A percentile compares a stretch with the other conserved stretches of the same genome.
Conservation (phyloP, 176 grass and related monocot genomes). For the Eremochloa ophiuroides region DNA sequence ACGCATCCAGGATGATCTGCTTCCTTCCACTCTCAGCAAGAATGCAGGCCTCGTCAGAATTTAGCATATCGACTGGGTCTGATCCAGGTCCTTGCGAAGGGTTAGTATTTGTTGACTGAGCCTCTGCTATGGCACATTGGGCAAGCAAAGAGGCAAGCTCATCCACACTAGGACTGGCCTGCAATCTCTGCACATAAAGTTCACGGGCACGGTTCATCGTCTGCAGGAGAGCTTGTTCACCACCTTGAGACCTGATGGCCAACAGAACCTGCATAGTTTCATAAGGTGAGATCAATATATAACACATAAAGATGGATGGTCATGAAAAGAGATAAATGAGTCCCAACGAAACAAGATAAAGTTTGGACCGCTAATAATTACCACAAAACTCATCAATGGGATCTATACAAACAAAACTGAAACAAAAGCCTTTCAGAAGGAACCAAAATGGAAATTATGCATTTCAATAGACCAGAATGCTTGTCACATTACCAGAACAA, state of each 20-base stretch:
- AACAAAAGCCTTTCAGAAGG: not conserved
- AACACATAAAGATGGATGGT: not conserved
- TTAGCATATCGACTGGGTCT: constrained; percentile 45
- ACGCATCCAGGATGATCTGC: constrained; percentile 90
- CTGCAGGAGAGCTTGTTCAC: constrained; percentile 71
- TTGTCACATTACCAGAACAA: not conserved
- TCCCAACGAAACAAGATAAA: not conserved
- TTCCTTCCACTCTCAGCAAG: constrained; percentile 74
- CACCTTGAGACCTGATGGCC: constrained; percentile 81
- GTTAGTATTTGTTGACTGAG: constrained; percentile 32
- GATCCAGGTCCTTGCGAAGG: constrained; percentile 22
- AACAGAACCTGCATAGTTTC: constrained; percentile 50
- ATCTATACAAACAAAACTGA: not conserved
- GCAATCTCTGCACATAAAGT: constrained; percentile 58
- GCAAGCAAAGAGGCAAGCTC: constrained; percentile 84
- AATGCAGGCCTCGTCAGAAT: constrained; percentile 56
- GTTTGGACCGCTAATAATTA: not conserved
- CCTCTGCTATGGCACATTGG: constrained; percentile 86
- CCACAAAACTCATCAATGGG: not conserved
- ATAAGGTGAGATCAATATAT: constrained; percentile 1
- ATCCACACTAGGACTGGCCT: constrained; percentile 41
- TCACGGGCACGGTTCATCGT: constrained; percentile 78
- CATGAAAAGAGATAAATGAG: not conserved
- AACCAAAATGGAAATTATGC: not conserved
- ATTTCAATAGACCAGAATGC: not conserved